Conservation (phyloP, 192 early-diverging fungal species). For the Podila minutissima region DNA sequence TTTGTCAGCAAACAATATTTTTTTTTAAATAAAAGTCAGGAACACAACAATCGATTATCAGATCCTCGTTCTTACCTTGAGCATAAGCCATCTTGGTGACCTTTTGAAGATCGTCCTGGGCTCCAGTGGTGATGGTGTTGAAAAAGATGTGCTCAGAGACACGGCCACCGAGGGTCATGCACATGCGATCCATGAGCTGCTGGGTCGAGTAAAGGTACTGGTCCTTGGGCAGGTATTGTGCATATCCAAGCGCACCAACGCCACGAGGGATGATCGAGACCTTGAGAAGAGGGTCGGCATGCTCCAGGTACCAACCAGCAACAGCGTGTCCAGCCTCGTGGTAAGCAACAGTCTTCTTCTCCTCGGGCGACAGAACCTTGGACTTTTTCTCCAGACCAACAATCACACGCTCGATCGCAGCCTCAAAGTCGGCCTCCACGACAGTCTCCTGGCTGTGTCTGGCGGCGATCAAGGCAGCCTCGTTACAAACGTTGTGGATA, state of each 20-base stretch:
- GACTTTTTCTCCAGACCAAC: slow-evolving; percentile 97
- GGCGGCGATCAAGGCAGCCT: slow-evolving; percentile 95
- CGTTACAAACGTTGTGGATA: slow-evolving; percentile 96
- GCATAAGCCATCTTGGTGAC: slow-evolving; percentile 96
- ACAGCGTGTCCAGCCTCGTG: slow-evolving; percentile 99
- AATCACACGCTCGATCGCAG: slow-evolving; percentile 96
- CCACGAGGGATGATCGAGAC: slow-evolving; percentile 98
- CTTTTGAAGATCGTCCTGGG: slow-evolving; percentile 93
- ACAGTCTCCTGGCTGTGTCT: slow-evolving; percentile 77
- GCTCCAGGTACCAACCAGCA: slow-evolving; percentile 93
- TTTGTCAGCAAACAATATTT: too few relatives aligned
- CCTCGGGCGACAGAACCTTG: slow-evolving; percentile 88
- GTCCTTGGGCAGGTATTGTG: slow-evolving; percentile 97
- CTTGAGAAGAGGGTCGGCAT: slow-evolving; percentile 94
- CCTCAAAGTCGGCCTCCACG: slow-evolving; percentile 88
- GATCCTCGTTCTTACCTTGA: slow-evolving; percentile 44
- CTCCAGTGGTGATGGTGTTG: slow-evolving; percentile 89
- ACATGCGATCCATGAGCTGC: slow-evolving; percentile 89
- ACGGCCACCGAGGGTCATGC: slow-evolving; percentile 84
- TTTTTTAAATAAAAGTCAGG: too few relatives aligned
- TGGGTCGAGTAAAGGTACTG: slow-evolving; percentile 90
- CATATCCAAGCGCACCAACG: slow-evolving; percentile 91
- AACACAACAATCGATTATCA: too few relatives aligned
- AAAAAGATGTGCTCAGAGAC: slow-evolving; percentile 93
- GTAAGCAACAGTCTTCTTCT: slow-evolving; percentile 98